These are phyloP conservation scores for Ilyonectria sp. DNA, from an alignment of 2,329 filamentous ascomycete species.

Conservation along the genomic window DNA sequence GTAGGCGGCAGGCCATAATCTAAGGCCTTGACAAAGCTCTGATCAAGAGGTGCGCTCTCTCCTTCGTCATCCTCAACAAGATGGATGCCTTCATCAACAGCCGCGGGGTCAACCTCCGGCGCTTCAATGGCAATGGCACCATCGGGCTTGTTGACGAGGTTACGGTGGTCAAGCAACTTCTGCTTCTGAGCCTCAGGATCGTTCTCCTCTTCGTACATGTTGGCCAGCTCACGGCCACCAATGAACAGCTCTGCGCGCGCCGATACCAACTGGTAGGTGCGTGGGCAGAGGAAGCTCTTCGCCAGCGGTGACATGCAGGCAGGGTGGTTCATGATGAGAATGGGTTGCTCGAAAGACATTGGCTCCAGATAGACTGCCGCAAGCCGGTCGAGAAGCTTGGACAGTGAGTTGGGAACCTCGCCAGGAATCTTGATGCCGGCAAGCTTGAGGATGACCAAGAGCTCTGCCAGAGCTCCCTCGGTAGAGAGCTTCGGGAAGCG, in stretches of 20 bases:
- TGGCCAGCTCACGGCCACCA: constrained; percentile 85
- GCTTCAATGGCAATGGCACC: constrained; percentile 51
- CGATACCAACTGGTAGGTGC: constrained; percentile 79
- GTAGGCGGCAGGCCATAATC: constrained; percentile 95
- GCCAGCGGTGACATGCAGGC: constrained; percentile 92
- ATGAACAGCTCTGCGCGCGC: constrained; percentile 91
- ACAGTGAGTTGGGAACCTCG: constrained; percentile 71
- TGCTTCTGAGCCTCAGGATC: constrained; percentile 86
- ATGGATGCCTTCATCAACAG: constrained; percentile 54
- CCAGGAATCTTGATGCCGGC: constrained; percentile 76
- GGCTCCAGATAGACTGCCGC: constrained; percentile 85
- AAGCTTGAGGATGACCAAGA: constrained; percentile 70
- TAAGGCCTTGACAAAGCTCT: constrained; percentile 86
- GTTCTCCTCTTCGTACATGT: constrained; percentile 99
- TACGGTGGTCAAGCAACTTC: constrained; percentile 79
- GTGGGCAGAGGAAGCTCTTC: constrained; percentile 84
- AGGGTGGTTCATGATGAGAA: constrained; percentile 92
- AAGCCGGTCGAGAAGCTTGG: constrained; percentile 84
- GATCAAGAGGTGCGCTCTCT: constrained; percentile 71
- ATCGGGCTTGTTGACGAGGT: constrained; percentile 54
- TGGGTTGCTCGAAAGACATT: constrained; percentile 75
- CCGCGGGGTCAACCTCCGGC: constrained; percentile 44
- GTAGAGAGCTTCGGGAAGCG: constrained; percentile 75
- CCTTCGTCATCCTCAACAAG: constrained; percentile 58
- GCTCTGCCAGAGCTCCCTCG: constrained; percentile 69